These are phyloP conservation scores for Candida caryicola DNA, from an alignment of 805 yeast genomes.

Conservation along the genomic window DNA sequence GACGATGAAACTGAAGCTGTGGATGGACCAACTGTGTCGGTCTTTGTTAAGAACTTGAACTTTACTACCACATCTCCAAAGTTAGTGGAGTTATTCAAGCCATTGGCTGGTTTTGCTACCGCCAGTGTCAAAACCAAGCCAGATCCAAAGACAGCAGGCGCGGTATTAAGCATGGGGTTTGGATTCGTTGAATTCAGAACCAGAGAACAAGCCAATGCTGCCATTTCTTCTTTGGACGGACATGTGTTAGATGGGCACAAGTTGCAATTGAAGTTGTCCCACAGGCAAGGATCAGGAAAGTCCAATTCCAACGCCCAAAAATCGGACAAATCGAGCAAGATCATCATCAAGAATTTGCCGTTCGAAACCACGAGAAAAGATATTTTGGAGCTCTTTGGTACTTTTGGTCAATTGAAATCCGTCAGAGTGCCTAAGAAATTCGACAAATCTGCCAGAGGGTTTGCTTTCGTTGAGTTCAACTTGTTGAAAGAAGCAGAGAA, in stretches of 20 bases:
- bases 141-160: slow-evolving; percentile 69
- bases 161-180: slow-evolving; percentile 89
- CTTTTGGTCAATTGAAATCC: slow-evolving; percentile 92
- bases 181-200: slow-evolving; percentile 92
- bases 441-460: slow-evolving; percentile 93
- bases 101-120: slow-evolving; percentile 73
- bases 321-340: slow-evolving; percentile 59
- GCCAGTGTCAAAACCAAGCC: slow-evolving; percentile 87
- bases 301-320: slow-evolving; percentile 18
- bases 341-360: slow-evolving; percentile 94
- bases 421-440: slow-evolving; percentile 96
- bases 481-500: slow-evolving; percentile 84
- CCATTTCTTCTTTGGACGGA: slow-evolving; percentile 72
- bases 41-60: slow-evolving; percentile 89
- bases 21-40: slow-evolving; percentile 78
- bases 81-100: slow-evolving; percentile 59
- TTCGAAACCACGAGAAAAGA: slow-evolving; percentile 94
- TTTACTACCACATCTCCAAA: slow-evolving; percentile 67
- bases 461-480: slow-evolving; percentile 93
- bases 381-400: slow-evolving; percentile 85
- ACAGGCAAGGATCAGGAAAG: slow-evolving; percentile 53
- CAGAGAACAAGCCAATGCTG: slow-evolving; percentile 73
- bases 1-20: slow-evolving; percentile 40
- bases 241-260: slow-evolving; percentile 84
- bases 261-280: slow-evolving; percentile 84